Evolutionary conservation across 768 basidiomycete species (phyloP).

Genomic region (Tricholoma furcatifolium): DNA sequence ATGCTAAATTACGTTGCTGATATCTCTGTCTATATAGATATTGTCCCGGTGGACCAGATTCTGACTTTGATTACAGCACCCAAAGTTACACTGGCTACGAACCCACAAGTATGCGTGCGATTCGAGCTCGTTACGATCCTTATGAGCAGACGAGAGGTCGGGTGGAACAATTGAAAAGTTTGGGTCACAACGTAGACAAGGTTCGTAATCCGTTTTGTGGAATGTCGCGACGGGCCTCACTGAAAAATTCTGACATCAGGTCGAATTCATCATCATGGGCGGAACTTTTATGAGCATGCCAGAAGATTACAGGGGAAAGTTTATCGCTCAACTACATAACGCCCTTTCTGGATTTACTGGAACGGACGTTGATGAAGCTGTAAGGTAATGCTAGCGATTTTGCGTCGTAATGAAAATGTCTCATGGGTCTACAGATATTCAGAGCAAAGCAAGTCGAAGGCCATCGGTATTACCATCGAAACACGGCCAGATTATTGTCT

Average conservation of each 20-base stretch:
- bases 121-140: slow-evolving; percentile 91
- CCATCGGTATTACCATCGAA: slow-evolving; percentile 98
- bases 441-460: slow-evolving; percentile 96
- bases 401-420: neutral
- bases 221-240: neutral
- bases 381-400: slow-evolving; percentile 47
- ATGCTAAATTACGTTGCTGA: neutral
- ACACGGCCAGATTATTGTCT: slow-evolving; percentile 98
- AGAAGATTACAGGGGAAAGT: slow-evolving; percentile 90
- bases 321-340: slow-evolving; percentile 95
- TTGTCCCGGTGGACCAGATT: slow-evolving; percentile 98
- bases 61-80: slow-evolving; percentile 99
- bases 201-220: slow-evolving; percentile 34
- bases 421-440: slow-evolving; percentile 60
- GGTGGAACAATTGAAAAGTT: slow-evolving; percentile 90
- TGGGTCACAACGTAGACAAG: slow-evolving; percentile 99
- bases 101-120: slow-evolving; percentile 98
- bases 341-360: slow-evolving; percentile 95
- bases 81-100: slow-evolving; percentile 95
- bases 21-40: slow-evolving; percentile 49
- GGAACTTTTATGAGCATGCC: slow-evolving; percentile 99
- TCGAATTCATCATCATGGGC: slow-evolving; percentile 95
- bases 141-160: slow-evolving; percentile 96
- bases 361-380: slow-evolving; percentile 92
- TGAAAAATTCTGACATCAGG: slow-evolving; percentile 36